Evolutionary conservation across 257 asterid species (phyloP).

Genomic region (Solanum piurae): DNA sequence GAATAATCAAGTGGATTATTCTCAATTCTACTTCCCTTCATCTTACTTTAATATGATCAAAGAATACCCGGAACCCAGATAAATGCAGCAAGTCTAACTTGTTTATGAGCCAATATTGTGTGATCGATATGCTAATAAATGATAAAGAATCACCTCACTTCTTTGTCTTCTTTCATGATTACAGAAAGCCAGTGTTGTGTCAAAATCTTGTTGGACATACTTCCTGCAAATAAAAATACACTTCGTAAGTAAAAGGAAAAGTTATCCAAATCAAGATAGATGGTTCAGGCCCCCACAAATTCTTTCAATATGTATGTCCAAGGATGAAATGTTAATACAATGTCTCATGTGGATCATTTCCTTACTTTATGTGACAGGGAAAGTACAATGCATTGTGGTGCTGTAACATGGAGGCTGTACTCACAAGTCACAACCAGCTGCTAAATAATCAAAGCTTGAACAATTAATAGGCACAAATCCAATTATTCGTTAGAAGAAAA

Average conservation of each 20-base stretch:
- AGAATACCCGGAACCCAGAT: background rate
- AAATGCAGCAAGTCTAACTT: background rate
- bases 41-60: background rate
- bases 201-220: slow-evolving; percentile 84
- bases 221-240: slow-evolving; percentile 39
- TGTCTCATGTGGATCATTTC: background rate
- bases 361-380: background rate
- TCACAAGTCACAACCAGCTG: background rate
- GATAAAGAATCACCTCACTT: slow-evolving; percentile 48
- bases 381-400: background rate
- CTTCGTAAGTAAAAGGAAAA: slow-evolving; percentile 3
- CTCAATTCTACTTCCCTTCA: background rate
- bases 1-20: background rate
- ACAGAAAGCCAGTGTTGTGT: slow-evolving; percentile 74
- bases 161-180: slow-evolving; percentile 84
- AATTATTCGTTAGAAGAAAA: background rate
- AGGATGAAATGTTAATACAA: background rate
- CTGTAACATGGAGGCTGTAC: background rate
- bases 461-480: background rate
- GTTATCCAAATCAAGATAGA: background rate
- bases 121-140: background rate
- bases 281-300: background rate
- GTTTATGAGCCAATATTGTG: background rate
- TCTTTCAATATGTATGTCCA: background rate
- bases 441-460: background rate